Evolutionary conservation across 805 yeast genomes (phyloP).

Genomic region (Suhomyces sp.): DNA sequence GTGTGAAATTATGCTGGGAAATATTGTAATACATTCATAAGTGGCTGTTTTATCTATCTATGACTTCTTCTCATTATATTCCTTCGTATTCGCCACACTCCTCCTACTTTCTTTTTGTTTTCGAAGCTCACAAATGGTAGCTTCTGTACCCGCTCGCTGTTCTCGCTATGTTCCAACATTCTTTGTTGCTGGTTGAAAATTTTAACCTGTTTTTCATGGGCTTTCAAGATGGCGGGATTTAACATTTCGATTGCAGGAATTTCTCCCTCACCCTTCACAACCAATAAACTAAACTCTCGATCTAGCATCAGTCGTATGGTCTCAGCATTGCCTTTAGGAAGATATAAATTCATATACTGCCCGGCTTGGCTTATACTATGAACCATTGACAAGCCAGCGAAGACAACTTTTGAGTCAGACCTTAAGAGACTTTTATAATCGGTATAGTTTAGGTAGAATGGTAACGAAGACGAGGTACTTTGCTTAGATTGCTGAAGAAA

Average conservation of each 20-base stretch:
- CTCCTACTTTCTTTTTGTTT: slow-evolving; percentile 46
- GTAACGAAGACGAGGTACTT: slow-evolving; percentile 7
- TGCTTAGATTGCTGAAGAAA: neutral
- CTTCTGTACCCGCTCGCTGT: neutral
- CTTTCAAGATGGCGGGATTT: slow-evolving; percentile 23
- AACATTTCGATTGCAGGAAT: slow-evolving; percentile 59
- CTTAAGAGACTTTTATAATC: slow-evolving; percentile 9
- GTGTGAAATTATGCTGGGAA: too few relatives aligned
- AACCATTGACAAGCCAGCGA: slow-evolving; percentile 56
- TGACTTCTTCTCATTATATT: slow-evolving; percentile 45
- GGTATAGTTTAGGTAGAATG: slow-evolving; percentile 20
- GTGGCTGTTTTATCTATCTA: too few relatives aligned
- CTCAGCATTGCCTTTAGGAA: slow-evolving; percentile 41
- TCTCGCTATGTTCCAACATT: slow-evolving; percentile 3
- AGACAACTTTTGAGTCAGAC: slow-evolving; percentile 14
- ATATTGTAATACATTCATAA: too few relatives aligned
- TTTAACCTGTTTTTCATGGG: slow-evolving; percentile 21
- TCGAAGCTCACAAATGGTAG: slow-evolving; percentile 28
- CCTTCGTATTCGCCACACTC: slow-evolving; percentile 57
- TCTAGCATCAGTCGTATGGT: slow-evolving; percentile 6
- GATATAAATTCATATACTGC: slow-evolving; percentile 51
- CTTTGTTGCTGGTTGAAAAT: slow-evolving; percentile 7
- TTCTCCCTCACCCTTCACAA: slow-evolving; percentile 65
- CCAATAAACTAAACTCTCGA: slow-evolving; percentile 32
- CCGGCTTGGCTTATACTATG: slow-evolving; percentile 57